Base-by-base conservation (phyloP, 768 basidiomycete species). In the Termitomyces sp. region DNA sequence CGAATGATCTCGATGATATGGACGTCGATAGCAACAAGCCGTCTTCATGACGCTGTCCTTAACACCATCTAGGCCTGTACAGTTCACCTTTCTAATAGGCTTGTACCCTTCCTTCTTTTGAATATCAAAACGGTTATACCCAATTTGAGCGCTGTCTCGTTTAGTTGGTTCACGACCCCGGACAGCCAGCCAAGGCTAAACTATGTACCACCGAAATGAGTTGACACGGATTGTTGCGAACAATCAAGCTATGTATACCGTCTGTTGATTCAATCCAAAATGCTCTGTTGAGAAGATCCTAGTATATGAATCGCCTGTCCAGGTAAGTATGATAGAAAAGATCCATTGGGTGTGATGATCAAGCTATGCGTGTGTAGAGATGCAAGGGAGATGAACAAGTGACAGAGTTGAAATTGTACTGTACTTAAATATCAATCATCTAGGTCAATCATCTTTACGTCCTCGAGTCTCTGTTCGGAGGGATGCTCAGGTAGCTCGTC, bases 1-100 rank as follows among this genome's bases (percentile, higher is more conserved):
- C 89, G 9, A 81, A 90, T 62, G 85, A 88, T 64, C 75, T 89
- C 4, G 85, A 84, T 45, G 77, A 77, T 44, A 70, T 70, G 67
- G 75, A 73, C 39, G 66, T 65, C 49, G 71, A 73, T 35, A 61
- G 61, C 32, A 70, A 68, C 46, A 65, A 63, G 45, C 55, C 67
- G 49, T 58, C 63, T 63, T 70, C 71, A 69, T 74, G 57, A 62
- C 48, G 8, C 16, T 24, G 12, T 9, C 7, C 36, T 38, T 24
- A 2, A 32, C 18, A 56, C 39, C 28, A 2, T 40, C 7, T 28
- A 28, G 28, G 28, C 28, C 44, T 32, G 20, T 15, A 44, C 7
- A 53, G 7, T 35, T 45, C 44, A 46, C 58, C 33, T 36, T 48
- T 12, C 39, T 35, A 35, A 36, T 42, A 51, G 46, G n/a, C 38